A percentile compares a stretch with the other conserved stretches of the same genome.
These are phyloP conservation scores for Biscogniauxia sp. DNA, from an alignment of 2,329 filamentous ascomycete genomes.

Conservation along the genomic window DNA sequence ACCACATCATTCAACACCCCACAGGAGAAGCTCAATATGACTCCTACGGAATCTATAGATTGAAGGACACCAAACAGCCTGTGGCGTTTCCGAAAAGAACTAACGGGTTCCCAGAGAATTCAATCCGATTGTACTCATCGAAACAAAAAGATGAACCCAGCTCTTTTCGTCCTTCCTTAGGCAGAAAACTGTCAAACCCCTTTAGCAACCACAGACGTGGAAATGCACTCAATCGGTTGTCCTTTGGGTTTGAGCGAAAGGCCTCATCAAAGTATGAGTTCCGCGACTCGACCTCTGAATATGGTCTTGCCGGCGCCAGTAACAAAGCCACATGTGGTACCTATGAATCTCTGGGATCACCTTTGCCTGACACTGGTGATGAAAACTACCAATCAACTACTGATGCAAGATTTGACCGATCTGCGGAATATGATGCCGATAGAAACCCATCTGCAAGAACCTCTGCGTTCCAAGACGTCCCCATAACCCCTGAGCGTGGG, in stretches of 20 bases:
- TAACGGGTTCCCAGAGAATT: slow-evolving; percentile 19
- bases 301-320: slow-evolving; percentile 13
- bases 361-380: not conserved
- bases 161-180: not conserved
- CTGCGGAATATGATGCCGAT: slow-evolving; percentile 3
- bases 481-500: not conserved
- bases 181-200: slow-evolving; percentile 16
- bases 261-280: slow-evolving; percentile 28
- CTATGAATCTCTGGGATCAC: slow-evolving; percentile 1
- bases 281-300: slow-evolving; percentile 30
- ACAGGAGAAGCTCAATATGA: not conserved
- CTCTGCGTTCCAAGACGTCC: not conserved
- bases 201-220: slow-evolving; percentile 12
- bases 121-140: slow-evolving; percentile 10
- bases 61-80: slow-evolving; percentile 18
- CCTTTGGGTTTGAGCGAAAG: slow-evolving; percentile 14
- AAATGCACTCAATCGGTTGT: slow-evolving; percentile 14
- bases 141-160: slow-evolving; percentile 1
- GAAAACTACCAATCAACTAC: not conserved
- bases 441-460: not conserved
- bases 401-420: slow-evolving; percentile 3
- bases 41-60: slow-evolving; percentile 11
- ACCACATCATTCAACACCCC: slow-evolving; percentile 22
- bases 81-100: slow-evolving; percentile 13
- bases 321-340: slow-evolving; percentile 14